Percentiles rank a stretch among this genome's conserved stretches.
These are phyloP conservation scores for Pleurotus tuber-regium DNA, from an alignment of 768 basidiomycete genomes.

Conservation along the genomic window DNA sequence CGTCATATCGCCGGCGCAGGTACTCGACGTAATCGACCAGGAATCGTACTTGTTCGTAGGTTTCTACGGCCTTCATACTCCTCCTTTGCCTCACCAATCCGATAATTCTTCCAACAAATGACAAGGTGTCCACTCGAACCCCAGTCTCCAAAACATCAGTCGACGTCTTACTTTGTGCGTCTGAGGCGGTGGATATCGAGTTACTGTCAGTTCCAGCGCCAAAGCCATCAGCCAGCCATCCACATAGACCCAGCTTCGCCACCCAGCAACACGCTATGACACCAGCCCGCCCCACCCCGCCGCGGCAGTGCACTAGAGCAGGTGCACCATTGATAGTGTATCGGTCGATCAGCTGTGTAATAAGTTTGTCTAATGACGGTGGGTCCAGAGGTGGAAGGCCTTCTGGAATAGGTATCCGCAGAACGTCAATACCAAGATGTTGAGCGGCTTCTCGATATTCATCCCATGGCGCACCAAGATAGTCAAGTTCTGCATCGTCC, in stretches of 20 bases:
- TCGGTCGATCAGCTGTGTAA: constrained; percentile 59
- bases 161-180: not conserved
- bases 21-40: constrained; percentile 74
- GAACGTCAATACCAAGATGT: constrained; percentile 69
- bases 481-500: constrained; percentile 79
- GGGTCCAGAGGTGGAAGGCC: constrained; percentile 74
- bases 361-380: constrained; percentile 57
- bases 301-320: constrained; percentile 87
- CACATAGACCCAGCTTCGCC: constrained; percentile 87
- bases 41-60: constrained; percentile 88
- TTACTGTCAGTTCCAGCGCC: not conserved
- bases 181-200: not conserved
- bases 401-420: constrained; percentile 87
- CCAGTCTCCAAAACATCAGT: not conserved
- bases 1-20: constrained; percentile 28
- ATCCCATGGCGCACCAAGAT: constrained; percentile 84
- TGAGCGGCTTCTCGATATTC: constrained; percentile 68
- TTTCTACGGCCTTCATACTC: constrained; percentile 91
- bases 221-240: constrained; percentile 52
- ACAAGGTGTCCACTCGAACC: constrained; percentile 41
- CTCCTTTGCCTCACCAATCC: constrained; percentile 69
- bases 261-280: constrained; percentile 92
- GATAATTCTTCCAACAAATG: constrained; percentile 73
- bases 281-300: constrained; percentile 92
- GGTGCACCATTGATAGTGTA: constrained; percentile 75